phyloP scores from a whole-genome alignment of 2,329 filamentous ascomycete genomes.

The Leptographium galeiforme region DNA sequence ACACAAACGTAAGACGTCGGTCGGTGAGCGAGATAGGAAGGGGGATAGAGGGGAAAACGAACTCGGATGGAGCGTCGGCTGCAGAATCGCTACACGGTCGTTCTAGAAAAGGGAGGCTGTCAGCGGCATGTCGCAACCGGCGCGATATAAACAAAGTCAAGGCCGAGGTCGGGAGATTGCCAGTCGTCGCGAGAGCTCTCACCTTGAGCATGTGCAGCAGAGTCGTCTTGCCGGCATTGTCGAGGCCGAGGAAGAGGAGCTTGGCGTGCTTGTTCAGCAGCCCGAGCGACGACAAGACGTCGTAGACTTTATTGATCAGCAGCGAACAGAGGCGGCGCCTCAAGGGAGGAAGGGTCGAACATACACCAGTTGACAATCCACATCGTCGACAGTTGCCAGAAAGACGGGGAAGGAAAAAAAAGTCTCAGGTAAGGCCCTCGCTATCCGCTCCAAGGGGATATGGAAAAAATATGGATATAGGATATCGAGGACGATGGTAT shows the following conservation, averaged over 20 bases:
- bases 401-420: not conserved
- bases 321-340: not conserved
- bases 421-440: not conserved
- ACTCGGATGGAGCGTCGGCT: slow-evolving; percentile 87
- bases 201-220: slow-evolving; percentile 93
- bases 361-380: slow-evolving; percentile 96
- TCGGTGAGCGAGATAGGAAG: no score
- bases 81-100: slow-evolving; percentile 80
- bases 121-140: not conserved
- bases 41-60: slow-evolving; percentile 22
- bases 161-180: not conserved
- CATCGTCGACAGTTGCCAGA: slow-evolving; percentile 39
- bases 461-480: not conserved
- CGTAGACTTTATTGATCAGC: slow-evolving; percentile 51
- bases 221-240: slow-evolving; percentile 91
- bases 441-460: not conserved
- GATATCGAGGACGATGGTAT: not conserved
- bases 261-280: slow-evolving; percentile 94
- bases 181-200: not conserved
- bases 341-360: slow-evolving; percentile 17
- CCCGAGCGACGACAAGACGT: slow-evolving; percentile 75
- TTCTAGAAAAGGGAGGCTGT: slow-evolving; percentile 39
- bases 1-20: not conserved
- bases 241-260: slow-evolving; percentile 82
- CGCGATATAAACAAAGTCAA: not conserved